Evolutionary conservation across 768 basidiomycete species (phyloP).

Genomic region (Macrocybe gigantea): DNA sequence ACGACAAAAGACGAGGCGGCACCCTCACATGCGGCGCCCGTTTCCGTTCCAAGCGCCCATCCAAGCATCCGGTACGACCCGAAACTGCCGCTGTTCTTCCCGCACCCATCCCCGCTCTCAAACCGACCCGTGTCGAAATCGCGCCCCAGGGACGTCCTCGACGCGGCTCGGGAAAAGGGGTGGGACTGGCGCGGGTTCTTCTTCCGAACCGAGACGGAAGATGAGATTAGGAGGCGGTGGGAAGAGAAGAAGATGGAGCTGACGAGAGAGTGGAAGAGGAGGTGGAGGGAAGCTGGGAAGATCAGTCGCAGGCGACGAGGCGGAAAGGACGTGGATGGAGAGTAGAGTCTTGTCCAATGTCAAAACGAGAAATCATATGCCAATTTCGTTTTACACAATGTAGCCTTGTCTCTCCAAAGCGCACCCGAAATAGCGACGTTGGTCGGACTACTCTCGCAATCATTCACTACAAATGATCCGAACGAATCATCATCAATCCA

Average conservation of each 20-base stretch:
- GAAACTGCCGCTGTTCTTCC: slow-evolving; percentile 60
- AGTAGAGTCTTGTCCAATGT: not conserved
- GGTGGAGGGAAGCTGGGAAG: slow-evolving; percentile 73
- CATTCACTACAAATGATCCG: too few relatives aligned
- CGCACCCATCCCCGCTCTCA: slow-evolving; percentile 24
- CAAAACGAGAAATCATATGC: not conserved
- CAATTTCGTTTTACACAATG: too few relatives aligned
- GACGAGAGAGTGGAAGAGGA: slow-evolving; percentile 73
- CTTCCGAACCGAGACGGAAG: slow-evolving; percentile 43
- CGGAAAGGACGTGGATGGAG: slow-evolving; percentile 26
- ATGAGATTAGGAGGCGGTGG: slow-evolving; percentile 66
- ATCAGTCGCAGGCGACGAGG: slow-evolving; percentile 47
- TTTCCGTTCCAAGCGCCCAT: slow-evolving; percentile 19
- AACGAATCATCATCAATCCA: too few relatives aligned
- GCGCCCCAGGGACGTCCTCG: slow-evolving; percentile 40
- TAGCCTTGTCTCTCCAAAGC: too few relatives aligned
- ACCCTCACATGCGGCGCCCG: slow-evolving; percentile 10
- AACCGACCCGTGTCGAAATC: slow-evolving; percentile 18
- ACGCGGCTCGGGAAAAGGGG: slow-evolving; percentile 40
- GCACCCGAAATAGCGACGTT: too few relatives aligned
- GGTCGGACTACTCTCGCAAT: too few relatives aligned
- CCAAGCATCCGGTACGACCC: slow-evolving; percentile 32
- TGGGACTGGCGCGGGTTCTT: slow-evolving; percentile 45
- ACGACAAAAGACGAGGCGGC: slow-evolving; percentile 1
- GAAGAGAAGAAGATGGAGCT: slow-evolving; percentile 61